Evolutionary conservation across 2,329 filamentous ascomycete species (phyloP).

Genomic region (Cytospora paraplurivora): DNA sequence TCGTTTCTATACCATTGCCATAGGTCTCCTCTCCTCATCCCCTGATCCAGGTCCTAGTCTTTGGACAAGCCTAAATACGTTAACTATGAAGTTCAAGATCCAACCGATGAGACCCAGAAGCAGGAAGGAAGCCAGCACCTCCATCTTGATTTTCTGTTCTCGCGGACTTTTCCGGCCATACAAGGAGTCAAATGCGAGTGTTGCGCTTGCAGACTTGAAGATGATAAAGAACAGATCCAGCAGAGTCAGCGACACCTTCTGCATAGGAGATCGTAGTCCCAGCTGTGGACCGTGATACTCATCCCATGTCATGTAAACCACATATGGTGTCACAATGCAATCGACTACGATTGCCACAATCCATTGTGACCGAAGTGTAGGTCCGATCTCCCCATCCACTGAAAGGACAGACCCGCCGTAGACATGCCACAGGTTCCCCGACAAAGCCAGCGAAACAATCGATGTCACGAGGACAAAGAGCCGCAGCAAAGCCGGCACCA

Average conservation of each 20-base stretch:
- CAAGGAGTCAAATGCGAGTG: conserved; percentile 83
- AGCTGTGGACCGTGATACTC: conserved; percentile 95
- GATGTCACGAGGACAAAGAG: conserved; percentile 83
- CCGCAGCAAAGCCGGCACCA: conserved; percentile 83
- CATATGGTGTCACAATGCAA: conserved; percentile 84
- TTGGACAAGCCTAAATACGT: conserved; percentile 71
- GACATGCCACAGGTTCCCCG: conserved; percentile 68
- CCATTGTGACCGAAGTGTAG: conserved; percentile 64
- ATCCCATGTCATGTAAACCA: conserved; percentile 91
- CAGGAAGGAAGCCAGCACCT: conserved; percentile 75
- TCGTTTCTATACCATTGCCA: neutral
- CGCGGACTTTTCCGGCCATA: conserved; percentile 52
- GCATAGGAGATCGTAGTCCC: conserved; percentile 77
- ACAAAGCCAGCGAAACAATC: conserved; percentile 76
- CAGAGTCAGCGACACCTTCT: conserved; percentile 87
- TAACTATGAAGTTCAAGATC: conserved; percentile 87
- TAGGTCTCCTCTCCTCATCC: conserved; percentile 37
- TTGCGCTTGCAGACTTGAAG: conserved; percentile 91
- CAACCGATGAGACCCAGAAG: conserved; percentile 84
- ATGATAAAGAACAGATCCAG: conserved; percentile 96
- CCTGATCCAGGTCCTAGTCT: conserved; percentile 61
- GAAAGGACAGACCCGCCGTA: conserved; percentile 42
- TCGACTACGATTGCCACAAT: conserved; percentile 90
- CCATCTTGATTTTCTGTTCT: conserved; percentile 27
- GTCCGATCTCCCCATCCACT: conserved; percentile 41